Evolutionary conservation across 2,329 filamentous ascomycete genomes (phyloP).

Genomic region (Ophiostoma piceae): DNA sequence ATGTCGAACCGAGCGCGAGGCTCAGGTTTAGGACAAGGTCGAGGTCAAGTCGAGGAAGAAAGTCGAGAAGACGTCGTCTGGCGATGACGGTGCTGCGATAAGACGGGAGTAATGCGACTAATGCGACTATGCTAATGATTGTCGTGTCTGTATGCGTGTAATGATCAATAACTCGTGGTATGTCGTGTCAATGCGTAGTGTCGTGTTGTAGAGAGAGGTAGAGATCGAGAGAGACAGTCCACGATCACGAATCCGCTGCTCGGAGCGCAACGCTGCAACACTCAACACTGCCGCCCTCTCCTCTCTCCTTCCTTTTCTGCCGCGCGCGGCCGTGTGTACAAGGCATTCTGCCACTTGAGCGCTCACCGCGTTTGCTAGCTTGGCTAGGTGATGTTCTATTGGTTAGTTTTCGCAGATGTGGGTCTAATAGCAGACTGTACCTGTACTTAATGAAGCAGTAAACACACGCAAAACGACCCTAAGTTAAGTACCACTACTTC

Average conservation of each 20-base stretch:
- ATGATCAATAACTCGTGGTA: not conserved
- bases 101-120: not conserved
- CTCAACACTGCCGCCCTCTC: not conserved
- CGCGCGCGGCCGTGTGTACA: not conserved
- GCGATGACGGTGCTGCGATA: not conserved
- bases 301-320: constrained; percentile 7
- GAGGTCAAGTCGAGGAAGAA: not conserved
- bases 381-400: not conserved
- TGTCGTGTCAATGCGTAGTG: not conserved
- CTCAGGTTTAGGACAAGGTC: too few relatives aligned
- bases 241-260: not conserved
- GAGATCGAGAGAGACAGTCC: not conserved
- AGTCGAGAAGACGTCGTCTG: not conserved
- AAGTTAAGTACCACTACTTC: not conserved
- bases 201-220: not conserved
- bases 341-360: constrained; percentile 1
- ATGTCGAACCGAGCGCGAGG: not conserved
- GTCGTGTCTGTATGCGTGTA: not conserved
- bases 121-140: not conserved
- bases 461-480: not conserved
- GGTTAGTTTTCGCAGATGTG: not conserved
- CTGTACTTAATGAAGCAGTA: not conserved
- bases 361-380: constrained; percentile 5
- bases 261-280: not conserved
- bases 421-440: not conserved